Evolutionary conservation across 1,139 yeast genomes (phyloP).

Genomic region (Oligophagozyma castellii): DNA sequence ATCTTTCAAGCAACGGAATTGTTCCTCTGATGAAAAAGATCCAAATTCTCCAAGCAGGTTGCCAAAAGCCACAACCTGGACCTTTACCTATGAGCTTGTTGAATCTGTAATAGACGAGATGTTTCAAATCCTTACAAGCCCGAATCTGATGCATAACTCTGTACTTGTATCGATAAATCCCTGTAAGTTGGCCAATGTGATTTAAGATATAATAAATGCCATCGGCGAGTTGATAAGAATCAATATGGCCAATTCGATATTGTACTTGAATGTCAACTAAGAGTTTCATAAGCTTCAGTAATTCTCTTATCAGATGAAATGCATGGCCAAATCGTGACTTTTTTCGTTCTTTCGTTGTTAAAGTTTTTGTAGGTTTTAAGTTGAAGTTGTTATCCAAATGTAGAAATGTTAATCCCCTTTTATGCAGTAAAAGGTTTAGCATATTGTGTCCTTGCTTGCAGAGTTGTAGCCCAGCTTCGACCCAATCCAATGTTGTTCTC

Average conservation of each 20-base stretch:
- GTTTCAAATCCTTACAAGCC: constrained; percentile 90
- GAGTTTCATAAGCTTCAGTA: constrained; percentile 65
- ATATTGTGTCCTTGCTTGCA: constrained; percentile 90
- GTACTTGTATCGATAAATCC: constrained; percentile 92
- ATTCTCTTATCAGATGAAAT: constrained; percentile 84
- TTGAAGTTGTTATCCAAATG: constrained; percentile 94
- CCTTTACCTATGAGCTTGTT: constrained; percentile 83
- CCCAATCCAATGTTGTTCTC: constrained; percentile 91
- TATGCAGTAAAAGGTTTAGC: constrained; percentile 80
- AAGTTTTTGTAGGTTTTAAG: constrained; percentile 87
- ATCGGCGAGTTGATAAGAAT: constrained; percentile 89
- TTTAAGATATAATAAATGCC: constrained; percentile 82
- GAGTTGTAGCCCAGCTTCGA: constrained; percentile 91
- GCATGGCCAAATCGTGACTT: constrained; percentile 95
- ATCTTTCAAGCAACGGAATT: constrained; percentile 84
- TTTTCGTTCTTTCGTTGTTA: constrained; percentile 93
- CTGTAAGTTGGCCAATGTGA: constrained; percentile 91
- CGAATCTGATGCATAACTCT: constrained; percentile 97
- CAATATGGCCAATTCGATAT: constrained; percentile 77
- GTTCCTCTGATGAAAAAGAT: constrained; percentile 81
- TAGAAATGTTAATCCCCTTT: constrained; percentile 80
- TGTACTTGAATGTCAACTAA: constrained; percentile 92
- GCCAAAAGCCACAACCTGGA: constrained; percentile 99
- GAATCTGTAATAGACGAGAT: constrained; percentile 73
- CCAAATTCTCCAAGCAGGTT: constrained; percentile 98